Base-by-base conservation (phyloP, 208 protist species). In the Naegleria lovaniensis region DNA sequence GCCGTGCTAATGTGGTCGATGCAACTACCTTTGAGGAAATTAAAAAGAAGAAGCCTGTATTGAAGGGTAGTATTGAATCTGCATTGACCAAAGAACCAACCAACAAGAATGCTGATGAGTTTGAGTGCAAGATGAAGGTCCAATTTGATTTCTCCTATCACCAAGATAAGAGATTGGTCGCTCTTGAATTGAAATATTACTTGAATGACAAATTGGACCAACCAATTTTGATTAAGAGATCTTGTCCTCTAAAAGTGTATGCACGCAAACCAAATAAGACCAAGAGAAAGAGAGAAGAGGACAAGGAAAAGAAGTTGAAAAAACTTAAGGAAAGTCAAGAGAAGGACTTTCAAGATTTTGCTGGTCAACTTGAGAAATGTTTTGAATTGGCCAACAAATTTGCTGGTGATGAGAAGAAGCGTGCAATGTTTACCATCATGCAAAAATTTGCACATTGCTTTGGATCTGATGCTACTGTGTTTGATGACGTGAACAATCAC, bases 131-230 rank as follows among this genome's bases (percentile, higher is more conserved):
- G 4, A 58, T 88, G 41, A 48, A 58, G 25, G 36, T 58, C n/a
- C 85, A 88, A 88, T 88, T 88, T 13, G 43, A 88, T 19, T 58
- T 59, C 9, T 88, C 85, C 33, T 88, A 88, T 29, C 85, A 88
- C n/a, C 85, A 88, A 36, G 85, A 48, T 19, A 88, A 88, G 41
- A 88, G 41, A 58, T 33, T 58, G n/a, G 11, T 88, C 5, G 33
- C n/a, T 22, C 6, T 88, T 0, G 85, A 58, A 22, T 13, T 88
- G 11, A 58, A 58, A 39, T 58, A 36, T 39, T 88, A 40, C 40
- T 29, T 40, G n/a, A 19, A 19, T 38, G 85, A 88, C 22, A 13
- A 29, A 88, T 58, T 88, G 41, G 41, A 88, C 7, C 7, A 33
- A 19, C 85, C 85, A 39, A 58, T 88, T 58, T 29, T 88, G 33